Evolutionary conservation across 805 yeast genomes (phyloP).

Genomic region (Sugiyamaella americana): DNA sequence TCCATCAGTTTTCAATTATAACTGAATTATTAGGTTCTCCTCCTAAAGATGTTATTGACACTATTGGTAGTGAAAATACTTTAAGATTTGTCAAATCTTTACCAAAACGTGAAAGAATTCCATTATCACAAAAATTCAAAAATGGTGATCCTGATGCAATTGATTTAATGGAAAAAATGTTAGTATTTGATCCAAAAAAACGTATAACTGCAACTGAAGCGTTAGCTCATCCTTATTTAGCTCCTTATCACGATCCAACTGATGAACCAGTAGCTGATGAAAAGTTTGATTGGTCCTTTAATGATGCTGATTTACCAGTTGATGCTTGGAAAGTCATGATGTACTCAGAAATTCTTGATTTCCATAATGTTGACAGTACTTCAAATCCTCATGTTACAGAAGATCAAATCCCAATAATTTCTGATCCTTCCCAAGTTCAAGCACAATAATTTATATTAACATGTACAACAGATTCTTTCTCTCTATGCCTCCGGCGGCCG

Average conservation of each 20-base stretch:
- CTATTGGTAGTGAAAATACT: constrained; percentile 94
- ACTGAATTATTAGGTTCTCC: constrained; percentile 96
- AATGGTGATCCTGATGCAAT: constrained; percentile 64
- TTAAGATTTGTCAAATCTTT: constrained; percentile 87
- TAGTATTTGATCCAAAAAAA: constrained; percentile 90
- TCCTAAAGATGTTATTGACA: constrained; percentile 90
- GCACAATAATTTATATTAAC: not conserved
- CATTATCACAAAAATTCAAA: constrained; percentile 74
- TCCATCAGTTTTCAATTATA: constrained; percentile 94
- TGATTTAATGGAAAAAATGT: constrained; percentile 81
- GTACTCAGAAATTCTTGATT: constrained; percentile 94
- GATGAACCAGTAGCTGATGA: constrained; percentile 95
- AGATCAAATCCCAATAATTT: constrained; percentile 3
- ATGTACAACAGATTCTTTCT: not conserved
- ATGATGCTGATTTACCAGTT: constrained; percentile 95
- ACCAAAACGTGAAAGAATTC: constrained; percentile 89
- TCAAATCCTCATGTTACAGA: constrained; percentile 5
- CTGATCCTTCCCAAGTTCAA: constrained; percentile 4
- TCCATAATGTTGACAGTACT: constrained; percentile 78
- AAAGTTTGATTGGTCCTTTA: constrained; percentile 95
- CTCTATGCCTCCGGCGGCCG: too few relatives aligned
- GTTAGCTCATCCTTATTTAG: constrained; percentile 81
- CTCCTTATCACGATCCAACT: constrained; percentile 93
- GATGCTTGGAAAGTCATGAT: constrained; percentile 99
- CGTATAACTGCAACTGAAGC: constrained; percentile 92